Percentiles rank a stretch among this genome's conserved stretches.
Evolutionary conservation across 306 rosid genomes (phyloP).

Genomic region (Amphicarpaea edgeworthii): DNA sequence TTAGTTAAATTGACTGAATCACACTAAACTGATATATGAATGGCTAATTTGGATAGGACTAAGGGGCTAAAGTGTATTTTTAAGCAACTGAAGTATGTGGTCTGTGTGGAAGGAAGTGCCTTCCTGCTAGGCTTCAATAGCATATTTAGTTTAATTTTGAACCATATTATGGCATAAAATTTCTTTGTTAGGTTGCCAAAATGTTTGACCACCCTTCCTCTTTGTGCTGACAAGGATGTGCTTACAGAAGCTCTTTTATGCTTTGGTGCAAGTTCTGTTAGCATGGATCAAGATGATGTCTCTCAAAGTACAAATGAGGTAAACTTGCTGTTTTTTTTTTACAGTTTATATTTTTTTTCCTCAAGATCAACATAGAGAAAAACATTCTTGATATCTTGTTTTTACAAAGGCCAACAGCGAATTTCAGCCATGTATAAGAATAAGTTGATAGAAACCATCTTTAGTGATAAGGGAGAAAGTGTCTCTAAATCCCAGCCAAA

Average conservation of each 20-base stretch:
- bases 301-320: conserved; percentile 64
- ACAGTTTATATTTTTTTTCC: neutral
- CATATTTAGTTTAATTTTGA: conserved; percentile 23
- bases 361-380: neutral
- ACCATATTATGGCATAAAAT: neutral
- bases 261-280: conserved; percentile 88
- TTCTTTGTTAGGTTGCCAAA: conserved; percentile 11
- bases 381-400: too few species aligned
- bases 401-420: too few species aligned
- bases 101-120: conserved; percentile 22
- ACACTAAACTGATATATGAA: neutral
- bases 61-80: conserved; percentile 1
- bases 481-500: too few species aligned
- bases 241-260: conserved; percentile 86
- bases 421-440: too few species aligned
- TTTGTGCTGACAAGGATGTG: conserved; percentile 65
- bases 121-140: conserved; percentile 26
- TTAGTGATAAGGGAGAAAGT: too few species aligned
- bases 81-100: conserved; percentile 15
- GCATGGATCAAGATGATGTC: conserved; percentile 60
- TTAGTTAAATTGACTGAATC: neutral
- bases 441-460: too few species aligned
- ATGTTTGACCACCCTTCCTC: conserved; percentile 43
- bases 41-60: neutral
- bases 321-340: neutral